Evolutionary conservation across 768 basidiomycete genomes (phyloP), one percentile per base, ranked within the genome.

Genomic region (Trametes sanguinea): DNA sequence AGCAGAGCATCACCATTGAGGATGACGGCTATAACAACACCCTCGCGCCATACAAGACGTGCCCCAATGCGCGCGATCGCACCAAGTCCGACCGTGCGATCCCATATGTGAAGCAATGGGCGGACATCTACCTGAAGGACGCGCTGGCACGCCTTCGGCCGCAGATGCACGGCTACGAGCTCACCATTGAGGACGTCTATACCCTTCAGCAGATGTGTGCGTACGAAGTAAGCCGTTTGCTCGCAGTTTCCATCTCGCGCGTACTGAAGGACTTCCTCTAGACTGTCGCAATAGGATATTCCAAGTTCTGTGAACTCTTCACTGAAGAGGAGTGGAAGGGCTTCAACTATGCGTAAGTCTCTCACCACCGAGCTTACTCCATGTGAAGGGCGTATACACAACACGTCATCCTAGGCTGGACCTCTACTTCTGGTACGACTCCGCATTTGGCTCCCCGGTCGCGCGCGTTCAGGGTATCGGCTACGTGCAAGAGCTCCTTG

Each of bases 301-400:
- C 92, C 14, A 88, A 87, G 65, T 98, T 95, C 76, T 98, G 94
- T 65, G 86, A 87, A 57, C 77, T 97, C 2, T 98, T 98, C 74
- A 94, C 92, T 0, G 82, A 89, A 68, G 86, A 92, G 46, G 95
- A 97, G 74, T 98, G 94, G 95, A 88, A 91, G 71, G 93, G 93
- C 0, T 96, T 94, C 72, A 84, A 92, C 72, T 96, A 97, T 64
- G 81, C 89, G 85, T 92, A 65, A 58, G 88, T 76, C 29, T 33
- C 37, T 27, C 35, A n/a, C 6, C 35, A 13, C 22, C 10, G 60
- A 44, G 45, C 14, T 33, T 9, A 16, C 27, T 4, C 40, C 43
- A 35, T 57, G 27, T 47, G 6, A 39, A 4, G 42, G 9, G 4
- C 10, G 14, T n/a, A 2, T 16, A 37, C 32, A 29, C 44, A 22